Evolutionary conservation across 1,139 yeast genomes (phyloP).

Genomic region (Geotrichum cucujoidarum): DNA sequence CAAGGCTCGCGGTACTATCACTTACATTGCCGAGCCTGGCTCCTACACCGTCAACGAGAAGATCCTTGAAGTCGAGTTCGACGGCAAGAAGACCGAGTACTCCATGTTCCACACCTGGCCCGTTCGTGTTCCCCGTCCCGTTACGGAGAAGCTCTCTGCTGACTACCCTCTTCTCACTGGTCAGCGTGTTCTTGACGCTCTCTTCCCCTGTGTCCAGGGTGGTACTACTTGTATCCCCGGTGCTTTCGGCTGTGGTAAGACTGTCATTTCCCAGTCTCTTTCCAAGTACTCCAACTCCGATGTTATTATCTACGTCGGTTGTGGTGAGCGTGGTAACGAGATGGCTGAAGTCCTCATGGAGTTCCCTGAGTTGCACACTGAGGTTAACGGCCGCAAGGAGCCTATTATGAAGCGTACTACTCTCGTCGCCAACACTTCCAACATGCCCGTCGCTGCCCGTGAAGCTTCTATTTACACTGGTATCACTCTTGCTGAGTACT

Average conservation of each 20-base stretch:
- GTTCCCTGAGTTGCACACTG: constrained; percentile 95
- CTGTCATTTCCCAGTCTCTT: constrained; percentile 95
- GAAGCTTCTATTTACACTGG: constrained; percentile 99
- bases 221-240: constrained; percentile 99
- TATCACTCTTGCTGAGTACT: constrained; percentile 95
- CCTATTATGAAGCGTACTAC: constrained; percentile 99
- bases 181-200: constrained; percentile 95
- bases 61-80: constrained; percentile 88
- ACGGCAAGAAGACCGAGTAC: constrained; percentile 74
- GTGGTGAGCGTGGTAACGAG: constrained; percentile 95
- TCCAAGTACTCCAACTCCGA: constrained; percentile 97
- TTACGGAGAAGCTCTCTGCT: constrained; percentile 86
- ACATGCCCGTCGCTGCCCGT: constrained; percentile 99
- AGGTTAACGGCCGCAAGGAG: constrained; percentile 86
- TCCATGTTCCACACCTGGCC: constrained; percentile 99
- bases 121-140: constrained; percentile 98
- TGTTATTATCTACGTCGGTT: constrained; percentile 89
- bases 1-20: constrained; percentile 95
- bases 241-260: constrained; percentile 99
- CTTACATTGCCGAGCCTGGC: constrained; percentile 83
- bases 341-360: constrained; percentile 99
- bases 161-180: constrained; percentile 95
- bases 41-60: constrained; percentile 86
- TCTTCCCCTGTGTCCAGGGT: constrained; percentile 99
- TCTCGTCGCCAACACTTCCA: constrained; percentile 95